A percentile compares a stretch with the other conserved stretches of the same genome.
Evolutionary conservation across 169 alveolate genomes (phyloP).

Genomic region (Cryptosporidium xiaoi): DNA sequence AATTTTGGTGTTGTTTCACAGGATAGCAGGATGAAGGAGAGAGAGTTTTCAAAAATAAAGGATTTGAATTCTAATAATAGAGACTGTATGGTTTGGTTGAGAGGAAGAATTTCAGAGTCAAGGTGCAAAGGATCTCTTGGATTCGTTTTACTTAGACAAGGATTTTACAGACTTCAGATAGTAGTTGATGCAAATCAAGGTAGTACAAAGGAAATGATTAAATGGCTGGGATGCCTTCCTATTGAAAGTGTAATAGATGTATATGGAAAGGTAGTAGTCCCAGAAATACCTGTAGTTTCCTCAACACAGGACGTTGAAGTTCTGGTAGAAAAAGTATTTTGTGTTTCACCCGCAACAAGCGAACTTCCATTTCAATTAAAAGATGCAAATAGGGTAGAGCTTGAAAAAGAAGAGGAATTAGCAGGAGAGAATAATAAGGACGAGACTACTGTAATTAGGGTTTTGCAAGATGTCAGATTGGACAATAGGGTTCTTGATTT

Average conservation of each 20-base stretch:
- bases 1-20: constrained; percentile 39
- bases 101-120: constrained; percentile 85
- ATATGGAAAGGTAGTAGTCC: constrained; percentile 90
- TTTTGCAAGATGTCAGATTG: constrained; percentile 94
- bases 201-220: constrained; percentile 86
- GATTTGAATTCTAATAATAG: constrained; percentile 7
- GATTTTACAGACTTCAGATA: constrained; percentile 82
- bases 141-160: constrained; percentile 83
- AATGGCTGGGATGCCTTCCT: constrained; percentile 87
- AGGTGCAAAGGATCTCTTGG: constrained; percentile 86
- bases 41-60: constrained; percentile 24
- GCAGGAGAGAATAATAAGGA: background rate
- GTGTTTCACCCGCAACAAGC: constrained; percentile 86
- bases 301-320: constrained; percentile 93
- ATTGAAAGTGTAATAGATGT: constrained; percentile 95
- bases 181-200: constrained; percentile 82
- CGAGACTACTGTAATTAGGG: constrained; percentile 87
- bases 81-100: constrained; percentile 81
- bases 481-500: constrained; percentile 97
- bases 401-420: constrained; percentile 75
- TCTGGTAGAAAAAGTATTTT: constrained; percentile 86
- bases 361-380: constrained; percentile 95
- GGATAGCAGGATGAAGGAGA: background rate
- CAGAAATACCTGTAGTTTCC: constrained; percentile 89
- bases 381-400: constrained; percentile 92